Evolutionary conservation across 2,329 filamentous ascomycete genomes (phyloP), one percentile per base, ranked within the genome.

Genomic region (Aspergillus sclerotialis): DNA sequence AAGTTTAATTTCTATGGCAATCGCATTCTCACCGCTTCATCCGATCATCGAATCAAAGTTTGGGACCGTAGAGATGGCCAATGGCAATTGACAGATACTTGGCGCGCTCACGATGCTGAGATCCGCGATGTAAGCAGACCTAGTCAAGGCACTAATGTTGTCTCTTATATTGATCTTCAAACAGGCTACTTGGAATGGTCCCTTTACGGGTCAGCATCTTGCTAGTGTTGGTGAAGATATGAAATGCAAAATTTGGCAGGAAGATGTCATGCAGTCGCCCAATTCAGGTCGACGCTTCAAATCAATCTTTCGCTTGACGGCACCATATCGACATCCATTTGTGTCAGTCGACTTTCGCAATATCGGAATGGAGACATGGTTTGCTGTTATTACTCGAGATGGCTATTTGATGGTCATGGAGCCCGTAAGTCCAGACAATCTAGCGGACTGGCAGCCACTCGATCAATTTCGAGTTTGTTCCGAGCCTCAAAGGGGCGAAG

Each of bases 1-100:
- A 82, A 86, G 46, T 94, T 93, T 73, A 95, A 95, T 62, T 81
- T 80, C 46, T 94, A 94, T 60, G 90, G 89, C 49, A 89, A 87
- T 51, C 84, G 89, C 48, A 89, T 90, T 69, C 84, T 89, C 27
- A 92, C 88, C 3, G 88, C 87, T 21, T 92, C 87, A 12, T 85
- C 90, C 12, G 90, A 96, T 60, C 90, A 94, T 60, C 86, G 84
- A 58, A 82, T 96, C 52, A 87, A 89, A 56, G 84, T 95, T 43
- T 95, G 90, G 74, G 82, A 92, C 55, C 80, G 74, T 38, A 70
- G 80, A 46, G 82, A 87, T 49, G 78, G 79, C 27, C 69, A 76
- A 37, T 94, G 88, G 86, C 73, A 77, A 33, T 67, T 92, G 24
- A 84, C 80, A 55, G 90, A 96, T 64, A 87, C 78, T 37, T 95